phyloP scores from a whole-genome alignment of 305 asterid genomes.

The Rubia occidens region DNA sequence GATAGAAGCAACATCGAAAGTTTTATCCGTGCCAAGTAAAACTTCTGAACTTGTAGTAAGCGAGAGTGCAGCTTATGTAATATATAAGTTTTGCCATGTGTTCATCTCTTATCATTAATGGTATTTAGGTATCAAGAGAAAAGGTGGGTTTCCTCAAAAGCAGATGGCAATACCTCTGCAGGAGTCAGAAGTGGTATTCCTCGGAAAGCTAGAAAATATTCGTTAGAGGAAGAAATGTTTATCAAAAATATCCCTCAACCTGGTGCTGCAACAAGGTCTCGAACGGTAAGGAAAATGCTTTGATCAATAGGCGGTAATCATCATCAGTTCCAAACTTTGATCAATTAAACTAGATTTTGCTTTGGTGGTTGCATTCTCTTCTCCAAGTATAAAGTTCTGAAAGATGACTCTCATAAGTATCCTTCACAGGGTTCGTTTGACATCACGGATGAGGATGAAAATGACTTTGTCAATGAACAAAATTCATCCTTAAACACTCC shows the following conservation, averaged over 20 bases:
- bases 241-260: constrained; percentile 23
- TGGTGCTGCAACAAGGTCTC: constrained; percentile 36
- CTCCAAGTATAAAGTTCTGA: not conserved
- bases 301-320: too few species aligned
- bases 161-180: constrained; percentile 15
- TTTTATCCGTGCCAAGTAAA: constrained; percentile 66
- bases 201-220: constrained; percentile 81
- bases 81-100: not conserved
- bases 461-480: constrained; percentile 16
- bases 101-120: not conserved
- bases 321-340: not conserved
- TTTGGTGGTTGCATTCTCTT: too few species aligned
- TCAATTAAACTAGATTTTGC: not conserved
- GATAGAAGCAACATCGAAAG: constrained; percentile 53
- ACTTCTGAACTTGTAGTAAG: too few species aligned
- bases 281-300: too few species aligned
- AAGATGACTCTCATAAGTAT: constrained; percentile 9
- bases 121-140: constrained; percentile 54
- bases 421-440: constrained; percentile 57
- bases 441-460: constrained; percentile 26
- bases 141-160: constrained; percentile 56
- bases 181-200: constrained; percentile 44
- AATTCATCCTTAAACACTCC: constrained; percentile 26
- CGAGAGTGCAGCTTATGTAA: not conserved
- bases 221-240: constrained; percentile 68